Base-by-base conservation (phyloP, 371 early-diverging fungal genomes). In the Smittium culicis region DNA sequence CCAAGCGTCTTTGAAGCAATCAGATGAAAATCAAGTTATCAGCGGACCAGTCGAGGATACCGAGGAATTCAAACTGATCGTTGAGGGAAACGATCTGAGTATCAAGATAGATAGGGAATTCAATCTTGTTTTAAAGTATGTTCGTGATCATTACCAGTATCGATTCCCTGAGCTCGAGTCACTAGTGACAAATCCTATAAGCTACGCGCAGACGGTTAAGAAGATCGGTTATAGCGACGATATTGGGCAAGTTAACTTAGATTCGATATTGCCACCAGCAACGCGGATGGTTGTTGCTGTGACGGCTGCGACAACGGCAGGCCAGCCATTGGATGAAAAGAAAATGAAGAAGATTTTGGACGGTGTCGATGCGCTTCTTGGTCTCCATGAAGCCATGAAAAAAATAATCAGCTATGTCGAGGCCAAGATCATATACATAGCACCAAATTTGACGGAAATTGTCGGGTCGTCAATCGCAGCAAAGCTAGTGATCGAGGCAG, bases 231-330 rank as follows among this genome's bases (percentile, higher is more conserved):
- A 87, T 61, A 82, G 86, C 63, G 75, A 73, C 28, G 88, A 90
- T 66, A 74, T 89, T 1, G 82, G 81, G 56, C 82, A 85, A 60
- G 79, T 88, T 28, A 61, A 68, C 28, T 72, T 94, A 20, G 82
- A 84, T 55, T 74, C 88, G 1, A 82, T 93, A 59, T 74, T 96
- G 34, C 89, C 93, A 1, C 83, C 87, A 5, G 88, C 91, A 3
- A 90, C 88, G 2, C 83, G 90, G 66, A 93, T 95, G 94, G 88
- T 90, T 34, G 84, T 95, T n/a, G 90, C 86, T 0, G 89, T 97
- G 2, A 89, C 93, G n/a, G 91, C 87, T 11, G 85, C 93, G 0
- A 92, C 93, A 0, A 91, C 89, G 0, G 79, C 79, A 1, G 95
- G 96, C 0, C 77, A 80, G 29, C 79, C 72, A 27, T 74, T 96